Evolutionary conservation across 2,329 filamentous ascomycete species (phyloP).

Genomic region (Drechslerella dactyloides): DNA sequence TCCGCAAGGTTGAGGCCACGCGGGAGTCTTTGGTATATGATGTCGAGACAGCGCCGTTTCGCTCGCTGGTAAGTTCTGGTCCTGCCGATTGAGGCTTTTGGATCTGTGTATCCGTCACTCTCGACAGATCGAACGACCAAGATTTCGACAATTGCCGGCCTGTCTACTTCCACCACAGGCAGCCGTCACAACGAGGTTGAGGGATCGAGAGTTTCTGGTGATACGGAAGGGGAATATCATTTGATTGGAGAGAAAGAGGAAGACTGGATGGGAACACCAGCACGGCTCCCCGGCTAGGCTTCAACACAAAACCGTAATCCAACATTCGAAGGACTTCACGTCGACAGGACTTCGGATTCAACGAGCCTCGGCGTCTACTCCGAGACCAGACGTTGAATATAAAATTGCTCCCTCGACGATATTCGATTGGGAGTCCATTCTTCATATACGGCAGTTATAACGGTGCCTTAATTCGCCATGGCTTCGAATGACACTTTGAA

Average conservation of each 20-base stretch:
- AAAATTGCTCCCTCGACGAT: not conserved
- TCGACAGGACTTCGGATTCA: no score
- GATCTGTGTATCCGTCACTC: slow-evolving; percentile 18
- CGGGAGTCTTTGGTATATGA: slow-evolving; percentile 45
- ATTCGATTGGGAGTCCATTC: not conserved
- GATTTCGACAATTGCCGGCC: slow-evolving; percentile 21
- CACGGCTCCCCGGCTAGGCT: slow-evolving; percentile 10
- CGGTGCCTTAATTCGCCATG: no score
- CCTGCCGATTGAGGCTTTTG: slow-evolving; percentile 17
- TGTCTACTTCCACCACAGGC: slow-evolving; percentile 33
- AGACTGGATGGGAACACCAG: slow-evolving; percentile 24
- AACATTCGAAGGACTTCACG: slow-evolving; percentile 15
- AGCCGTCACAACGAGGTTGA: slow-evolving; percentile 30
- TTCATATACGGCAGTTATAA: slow-evolving; percentile 17
- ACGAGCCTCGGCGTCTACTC: no score
- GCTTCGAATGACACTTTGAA: slow-evolving; percentile 27
- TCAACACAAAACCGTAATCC: slow-evolving; percentile 19
- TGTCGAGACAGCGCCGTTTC: slow-evolving; percentile 33
- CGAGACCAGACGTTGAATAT: not conserved
- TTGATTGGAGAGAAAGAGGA: slow-evolving; percentile 23
- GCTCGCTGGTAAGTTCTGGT: slow-evolving; percentile 21
- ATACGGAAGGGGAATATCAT: slow-evolving; percentile 14
- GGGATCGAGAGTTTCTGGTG: slow-evolving; percentile 23
- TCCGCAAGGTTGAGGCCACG: slow-evolving; percentile 38
- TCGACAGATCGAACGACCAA: slow-evolving; percentile 41